Evolutionary conservation across 768 basidiomycete species (phyloP), one percentile per base, ranked within the genome.

Genomic region (Mycena capillaripes): DNA sequence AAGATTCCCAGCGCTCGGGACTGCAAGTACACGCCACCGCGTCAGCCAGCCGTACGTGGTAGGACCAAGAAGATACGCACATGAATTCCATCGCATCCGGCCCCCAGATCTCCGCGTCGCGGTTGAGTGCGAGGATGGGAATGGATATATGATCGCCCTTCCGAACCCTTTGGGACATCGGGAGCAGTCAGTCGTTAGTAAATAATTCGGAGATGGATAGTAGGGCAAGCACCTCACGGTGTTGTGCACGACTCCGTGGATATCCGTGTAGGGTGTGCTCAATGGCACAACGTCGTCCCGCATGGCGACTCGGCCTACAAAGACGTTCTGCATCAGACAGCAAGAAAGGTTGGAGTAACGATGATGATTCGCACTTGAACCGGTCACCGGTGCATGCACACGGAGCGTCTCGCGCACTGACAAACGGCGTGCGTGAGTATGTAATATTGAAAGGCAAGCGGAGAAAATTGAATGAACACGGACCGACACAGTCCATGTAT

Each of bases 401-500:
- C 68, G 50, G 7, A 69, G n/a, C 21, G 68, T 61, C 42, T 69
- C 68, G 7, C 68, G 68, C 58, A 69, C 68, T 48, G 42, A 42
- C 9, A 42, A 19, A 42, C 16, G n/a, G n/a, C n/a, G n/a, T n/a
- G n/a, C n/a, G n/a, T n/a, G n/a, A n/a, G n/a, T n/a, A n/a, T n/a
- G n/a, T n/a, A n/a, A n/a, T n/a, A n/a, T n/a, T n/a, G n/a, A n/a
- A n/a, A n/a, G n/a, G n/a, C n/a, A n/a, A n/a, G n/a, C n/a, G n/a
- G n/a, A n/a, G n/a, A n/a, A n/a, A n/a, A 16, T n/a, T 32, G 23
- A n/a, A 30, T 8, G 6, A 36, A 34, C 23, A 62, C 60, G 42
- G 21, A 62, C 60, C 60, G 40, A 70, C 50, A 34, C 64, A 76
- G 71, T 94, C 94, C 19, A 95, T 89, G 75, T 93, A 93, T 0